Conservation (phyloP, 495 filamentous ascomycete species). For the Rhypophila decipiens region DNA sequence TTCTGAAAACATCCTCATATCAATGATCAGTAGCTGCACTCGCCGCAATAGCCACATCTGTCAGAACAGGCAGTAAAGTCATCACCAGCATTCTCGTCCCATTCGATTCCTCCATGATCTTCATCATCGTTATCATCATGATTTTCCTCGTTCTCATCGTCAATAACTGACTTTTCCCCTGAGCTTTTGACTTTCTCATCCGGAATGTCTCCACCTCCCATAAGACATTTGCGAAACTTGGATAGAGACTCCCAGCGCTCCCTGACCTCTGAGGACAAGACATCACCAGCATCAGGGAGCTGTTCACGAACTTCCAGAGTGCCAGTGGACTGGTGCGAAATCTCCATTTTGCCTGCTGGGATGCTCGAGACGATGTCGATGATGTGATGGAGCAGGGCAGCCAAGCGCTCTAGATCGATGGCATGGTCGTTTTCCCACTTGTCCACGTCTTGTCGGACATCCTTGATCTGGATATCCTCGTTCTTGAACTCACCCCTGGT, state of each 20-base stretch:
- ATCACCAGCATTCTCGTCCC: no score
- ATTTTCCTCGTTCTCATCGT: no score
- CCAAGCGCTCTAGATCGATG: conserved; percentile 30
- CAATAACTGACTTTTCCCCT: no score
- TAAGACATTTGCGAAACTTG: no score
- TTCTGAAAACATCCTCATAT: no score
- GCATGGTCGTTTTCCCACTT: conserved; percentile 48
- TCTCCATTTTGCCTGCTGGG: conserved; percentile 7
- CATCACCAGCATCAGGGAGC: conserved; percentile 4
- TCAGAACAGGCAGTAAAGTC: no score
- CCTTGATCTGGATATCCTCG: conserved; percentile 37
- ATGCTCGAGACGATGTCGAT: conserved; percentile 15
- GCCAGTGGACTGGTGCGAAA: conserved; percentile 1
- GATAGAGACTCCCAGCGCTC: conserved; percentile 2
- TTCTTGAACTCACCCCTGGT: conserved; percentile 42
- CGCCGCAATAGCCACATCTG: no score
- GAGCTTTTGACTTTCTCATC: no score
- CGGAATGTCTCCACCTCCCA: no score
- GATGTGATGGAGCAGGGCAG: conserved; percentile 39
- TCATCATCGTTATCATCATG: no score
- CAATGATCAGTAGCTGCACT: no score
- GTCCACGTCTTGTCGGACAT: conserved; percentile 39
- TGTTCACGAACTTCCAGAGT: conserved; percentile 11
- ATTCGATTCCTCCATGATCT: no score
- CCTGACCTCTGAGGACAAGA: conserved; percentile 8